phyloP scores from a whole-genome alignment of 768 basidiomycete genomes.

The Macrolepiota dolichaula region DNA sequence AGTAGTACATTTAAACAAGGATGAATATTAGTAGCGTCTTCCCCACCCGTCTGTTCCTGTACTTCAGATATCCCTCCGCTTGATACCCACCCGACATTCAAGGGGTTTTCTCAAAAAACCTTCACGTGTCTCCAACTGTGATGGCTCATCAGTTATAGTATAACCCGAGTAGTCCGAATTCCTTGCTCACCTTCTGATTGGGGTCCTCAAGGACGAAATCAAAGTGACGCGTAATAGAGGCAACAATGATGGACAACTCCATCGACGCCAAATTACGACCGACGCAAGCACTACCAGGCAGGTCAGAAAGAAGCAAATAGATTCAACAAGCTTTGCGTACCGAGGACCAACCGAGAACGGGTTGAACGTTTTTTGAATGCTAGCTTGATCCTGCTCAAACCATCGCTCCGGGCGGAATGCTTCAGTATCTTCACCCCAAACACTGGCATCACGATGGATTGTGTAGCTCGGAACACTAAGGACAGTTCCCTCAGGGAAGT shows the following conservation, averaged over 20 bases:
- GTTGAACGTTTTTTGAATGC: constrained; percentile 74
- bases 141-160: not conserved
- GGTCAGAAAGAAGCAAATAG: constrained; percentile 6
- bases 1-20: not conserved
- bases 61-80: constrained; percentile 44
- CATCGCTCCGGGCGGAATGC: constrained; percentile 80
- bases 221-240: constrained; percentile 76
- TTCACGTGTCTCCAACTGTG: constrained; percentile 70
- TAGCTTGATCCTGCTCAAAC: constrained; percentile 65
- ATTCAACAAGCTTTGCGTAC: constrained; percentile 29
- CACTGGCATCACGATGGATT: constrained; percentile 65
- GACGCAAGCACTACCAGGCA: constrained; percentile 63
- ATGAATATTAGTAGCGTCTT: not conserved
- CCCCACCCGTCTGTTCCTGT: not conserved
- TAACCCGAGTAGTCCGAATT: not conserved
- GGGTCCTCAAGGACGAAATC: constrained; percentile 66
- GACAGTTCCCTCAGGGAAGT: constrained; percentile 72
- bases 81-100: constrained; percentile 68
- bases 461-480: constrained; percentile 81
- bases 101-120: constrained; percentile 88
- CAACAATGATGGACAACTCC: constrained; percentile 76
- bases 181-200: constrained; percentile 45
- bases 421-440: constrained; percentile 81
- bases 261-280: constrained; percentile 79
- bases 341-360: constrained; percentile 84